Conservation (phyloP, 2,329 filamentous ascomycete species). For the Nemania sp. region DNA sequence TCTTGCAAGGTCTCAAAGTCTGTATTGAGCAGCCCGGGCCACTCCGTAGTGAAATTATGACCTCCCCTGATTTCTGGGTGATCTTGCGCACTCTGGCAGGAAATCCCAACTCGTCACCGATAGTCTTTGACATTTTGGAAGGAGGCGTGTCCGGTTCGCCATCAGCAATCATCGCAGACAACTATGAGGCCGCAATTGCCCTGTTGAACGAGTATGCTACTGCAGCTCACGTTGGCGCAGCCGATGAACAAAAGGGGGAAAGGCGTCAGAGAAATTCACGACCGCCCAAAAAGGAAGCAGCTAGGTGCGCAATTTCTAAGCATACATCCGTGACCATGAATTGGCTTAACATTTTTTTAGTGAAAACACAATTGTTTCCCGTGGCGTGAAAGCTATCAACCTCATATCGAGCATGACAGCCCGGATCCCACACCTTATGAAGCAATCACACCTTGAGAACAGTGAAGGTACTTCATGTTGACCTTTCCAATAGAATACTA, state of each 20-base stretch:
- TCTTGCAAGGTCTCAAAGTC: slow-evolving; percentile 76
- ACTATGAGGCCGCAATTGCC: slow-evolving; percentile 86
- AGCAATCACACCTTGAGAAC: slow-evolving; percentile 88
- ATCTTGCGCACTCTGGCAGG: slow-evolving; percentile 77
- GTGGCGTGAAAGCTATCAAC: slow-evolving; percentile 79
- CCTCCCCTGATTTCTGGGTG: slow-evolving; percentile 96
- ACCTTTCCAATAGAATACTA: background rate
- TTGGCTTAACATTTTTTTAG: slow-evolving; percentile 45
- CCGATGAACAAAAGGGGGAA: slow-evolving; percentile 71
- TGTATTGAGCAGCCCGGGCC: slow-evolving; percentile 80
- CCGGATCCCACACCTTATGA: slow-evolving; percentile 83
- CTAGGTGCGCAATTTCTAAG: slow-evolving; percentile 52
- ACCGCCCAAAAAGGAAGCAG: slow-evolving; percentile 56
- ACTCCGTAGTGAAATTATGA: slow-evolving; percentile 89
- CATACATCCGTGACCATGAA: background rate
- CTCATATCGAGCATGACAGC: slow-evolving; percentile 82
- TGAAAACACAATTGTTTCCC: slow-evolving; percentile 72
- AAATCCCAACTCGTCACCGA: slow-evolving; percentile 70
- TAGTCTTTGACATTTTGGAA: slow-evolving; percentile 87
- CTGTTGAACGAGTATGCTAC: slow-evolving; percentile 90
- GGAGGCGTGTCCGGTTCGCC: slow-evolving; percentile 74
- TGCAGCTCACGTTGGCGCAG: slow-evolving; percentile 73
- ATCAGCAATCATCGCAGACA: slow-evolving; percentile 88
- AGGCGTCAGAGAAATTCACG: slow-evolving; percentile 46
- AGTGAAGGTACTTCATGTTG: slow-evolving; percentile 66